Percentiles rank a stretch among this genome's conserved stretches.
Conservation (phyloP, 2,329 filamentous ascomycete species). For the Alternaria triticimaculans region DNA sequence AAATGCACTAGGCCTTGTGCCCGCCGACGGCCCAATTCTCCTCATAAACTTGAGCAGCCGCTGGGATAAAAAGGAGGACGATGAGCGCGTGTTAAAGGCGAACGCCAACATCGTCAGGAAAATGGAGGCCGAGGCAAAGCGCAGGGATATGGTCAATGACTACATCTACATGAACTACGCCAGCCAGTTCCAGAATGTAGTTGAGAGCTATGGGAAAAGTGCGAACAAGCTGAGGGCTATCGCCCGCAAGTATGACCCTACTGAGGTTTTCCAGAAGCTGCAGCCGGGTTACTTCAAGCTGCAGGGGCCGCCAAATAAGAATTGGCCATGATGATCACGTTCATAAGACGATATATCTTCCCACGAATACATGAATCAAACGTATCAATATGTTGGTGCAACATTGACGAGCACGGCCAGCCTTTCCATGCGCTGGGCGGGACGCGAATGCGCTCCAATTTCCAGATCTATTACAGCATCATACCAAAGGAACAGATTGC, state of each 20-base stretch:
- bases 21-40: slow-evolving; percentile 15
- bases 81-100: slow-evolving; percentile 16
- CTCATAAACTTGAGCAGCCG: slow-evolving; percentile 13
- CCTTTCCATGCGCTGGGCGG: too few species aligned
- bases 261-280: slow-evolving; percentile 12
- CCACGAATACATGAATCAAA: too few species aligned
- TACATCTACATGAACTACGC: slow-evolving; percentile 56
- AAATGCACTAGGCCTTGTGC: slow-evolving; percentile 27
- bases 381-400: too few species aligned
- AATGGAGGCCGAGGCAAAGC: slow-evolving; percentile 17
- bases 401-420: too few species aligned
- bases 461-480: too few species aligned
- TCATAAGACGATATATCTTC: too few species aligned
- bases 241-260: slow-evolving; percentile 16
- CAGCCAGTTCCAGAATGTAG: slow-evolving; percentile 49
- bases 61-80: slow-evolving; percentile 24
- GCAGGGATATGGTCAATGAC: background rate
- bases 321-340: background rate
- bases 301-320: slow-evolving; percentile 1
- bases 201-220: slow-evolving; percentile 50
- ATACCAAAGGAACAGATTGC: too few species aligned
- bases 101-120: slow-evolving; percentile 16
- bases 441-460: too few species aligned
- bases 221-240: slow-evolving; percentile 16
- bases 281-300: slow-evolving; percentile 18